Conservation (phyloP, 1,284 basidiomycete genomes). For the Ceratobasidium sp. region DNA sequence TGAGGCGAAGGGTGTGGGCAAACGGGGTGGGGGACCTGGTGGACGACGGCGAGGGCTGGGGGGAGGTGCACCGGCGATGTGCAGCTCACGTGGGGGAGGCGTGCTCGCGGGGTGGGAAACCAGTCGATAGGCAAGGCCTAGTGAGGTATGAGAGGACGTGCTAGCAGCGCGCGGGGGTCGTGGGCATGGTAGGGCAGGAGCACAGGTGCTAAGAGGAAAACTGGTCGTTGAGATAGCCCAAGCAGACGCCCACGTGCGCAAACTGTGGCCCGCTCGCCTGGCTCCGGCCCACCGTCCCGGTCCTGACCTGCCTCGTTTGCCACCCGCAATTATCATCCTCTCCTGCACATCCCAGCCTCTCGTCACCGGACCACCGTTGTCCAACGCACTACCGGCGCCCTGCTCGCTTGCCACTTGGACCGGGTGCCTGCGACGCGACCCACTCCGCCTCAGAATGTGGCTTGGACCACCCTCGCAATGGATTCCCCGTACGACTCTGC, state of each 20-base stretch:
- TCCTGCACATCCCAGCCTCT: not conserved
- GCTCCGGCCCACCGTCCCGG: conserved; percentile 25
- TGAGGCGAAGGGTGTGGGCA: too few species aligned
- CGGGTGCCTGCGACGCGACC: too few species aligned
- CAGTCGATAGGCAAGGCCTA: not conserved
- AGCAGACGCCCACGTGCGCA: conserved; percentile 32
- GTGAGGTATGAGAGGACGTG: not conserved
- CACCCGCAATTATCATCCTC: conserved; percentile 23
- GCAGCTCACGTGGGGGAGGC: conserved; percentile 4
- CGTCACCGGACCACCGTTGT: conserved; percentile 4
- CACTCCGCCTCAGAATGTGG: too few species aligned
- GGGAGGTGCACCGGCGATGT: not conserved
- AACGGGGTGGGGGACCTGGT: not conserved
- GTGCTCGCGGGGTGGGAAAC: not conserved
- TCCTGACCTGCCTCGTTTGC: not conserved
- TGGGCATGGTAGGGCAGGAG: conserved; percentile 24
- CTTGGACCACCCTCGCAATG: too few species aligned
- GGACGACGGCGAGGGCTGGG: conserved; percentile 1
- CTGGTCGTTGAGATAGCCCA: not conserved
- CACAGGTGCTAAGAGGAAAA: not conserved
- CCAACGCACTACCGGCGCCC: conserved; percentile 7
- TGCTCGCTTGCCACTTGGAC: not conserved
- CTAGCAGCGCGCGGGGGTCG: conserved; percentile 36
- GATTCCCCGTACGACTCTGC: not conserved
- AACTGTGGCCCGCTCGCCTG: conserved; percentile 5